Conservation (phyloP, 2,329 filamentous ascomycete genomes). For the Lomentospora prolificans region DNA sequence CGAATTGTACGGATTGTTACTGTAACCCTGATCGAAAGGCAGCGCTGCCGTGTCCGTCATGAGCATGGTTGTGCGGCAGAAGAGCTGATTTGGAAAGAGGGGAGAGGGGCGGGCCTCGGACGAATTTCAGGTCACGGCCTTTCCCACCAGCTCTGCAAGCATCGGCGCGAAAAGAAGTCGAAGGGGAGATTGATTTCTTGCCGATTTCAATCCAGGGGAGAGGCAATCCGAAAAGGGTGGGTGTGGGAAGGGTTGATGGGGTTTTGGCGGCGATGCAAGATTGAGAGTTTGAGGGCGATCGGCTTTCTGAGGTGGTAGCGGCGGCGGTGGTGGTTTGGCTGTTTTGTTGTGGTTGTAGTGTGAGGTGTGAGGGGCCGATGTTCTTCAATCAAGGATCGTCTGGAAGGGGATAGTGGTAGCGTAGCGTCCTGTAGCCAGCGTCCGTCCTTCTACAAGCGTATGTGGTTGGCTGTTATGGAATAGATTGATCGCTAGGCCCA, state of each 20-base stretch:
- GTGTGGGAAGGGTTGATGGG: not conserved
- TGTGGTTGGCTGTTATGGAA: no score
- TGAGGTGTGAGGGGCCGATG: not conserved
- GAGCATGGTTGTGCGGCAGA: slow-evolving; percentile 29
- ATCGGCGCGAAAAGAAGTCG: not conserved
- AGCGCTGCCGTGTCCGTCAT: slow-evolving; percentile 39
- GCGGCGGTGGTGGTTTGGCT: not conserved
- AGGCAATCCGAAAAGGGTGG: not conserved
- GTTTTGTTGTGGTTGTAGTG: slow-evolving; percentile 1
- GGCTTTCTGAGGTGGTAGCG: not conserved
- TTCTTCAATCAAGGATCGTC: not conserved
- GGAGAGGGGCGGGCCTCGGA: not conserved
- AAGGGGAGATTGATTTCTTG: not conserved
- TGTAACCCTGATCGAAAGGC: slow-evolving; percentile 34
- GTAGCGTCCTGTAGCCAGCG: not conserved
- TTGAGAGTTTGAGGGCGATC: not conserved
- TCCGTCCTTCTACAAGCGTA: no score
- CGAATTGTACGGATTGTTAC: slow-evolving; percentile 25
- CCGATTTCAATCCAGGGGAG: not conserved
- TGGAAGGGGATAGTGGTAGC: slow-evolving; percentile 1
- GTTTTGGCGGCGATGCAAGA: not conserved
- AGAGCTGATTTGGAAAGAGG: slow-evolving; percentile 5
- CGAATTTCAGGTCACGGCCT: not conserved
- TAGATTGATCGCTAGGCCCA: no score
- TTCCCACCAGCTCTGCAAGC: not conserved